phyloP scores from a whole-genome alignment of 148 eudicot genomes.

The Rheum nobile region DNA sequence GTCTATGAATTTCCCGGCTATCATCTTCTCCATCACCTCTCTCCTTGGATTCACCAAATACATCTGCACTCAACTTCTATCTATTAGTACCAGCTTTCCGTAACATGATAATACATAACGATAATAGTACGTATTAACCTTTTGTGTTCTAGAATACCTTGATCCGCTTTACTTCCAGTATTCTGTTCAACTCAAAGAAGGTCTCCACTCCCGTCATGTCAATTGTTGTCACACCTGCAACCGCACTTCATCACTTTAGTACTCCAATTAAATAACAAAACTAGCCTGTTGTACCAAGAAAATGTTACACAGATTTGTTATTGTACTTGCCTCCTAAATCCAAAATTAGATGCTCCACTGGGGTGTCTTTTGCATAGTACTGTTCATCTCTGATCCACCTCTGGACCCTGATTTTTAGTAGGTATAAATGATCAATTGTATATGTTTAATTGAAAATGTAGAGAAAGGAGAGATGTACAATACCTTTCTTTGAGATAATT shows the following conservation, averaged over 20 bases:
- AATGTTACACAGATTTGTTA: neutral
- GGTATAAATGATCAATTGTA: neutral
- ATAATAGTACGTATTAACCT: neutral
- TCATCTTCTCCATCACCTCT: conserved; percentile 70
- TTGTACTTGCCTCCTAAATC: conserved; percentile 56
- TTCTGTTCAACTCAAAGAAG: conserved; percentile 41
- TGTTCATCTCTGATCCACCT: conserved; percentile 89
- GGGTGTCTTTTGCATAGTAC: conserved; percentile 11
- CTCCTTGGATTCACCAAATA: conserved; percentile 59
- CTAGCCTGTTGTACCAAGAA: neutral
- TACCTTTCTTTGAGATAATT: conserved; percentile 73
- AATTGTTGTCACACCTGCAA: conserved; percentile 64
- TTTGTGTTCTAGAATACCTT: neutral
- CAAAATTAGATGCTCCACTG: conserved; percentile 55
- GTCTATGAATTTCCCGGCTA: conserved; percentile 39
- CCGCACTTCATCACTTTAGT: conserved; percentile 2
- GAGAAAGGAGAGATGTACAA: neutral
- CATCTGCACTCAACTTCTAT: conserved; percentile 18
- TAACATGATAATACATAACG: neutral
- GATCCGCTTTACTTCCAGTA: conserved; percentile 34
- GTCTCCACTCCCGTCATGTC: conserved; percentile 83
- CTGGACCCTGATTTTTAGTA: conserved; percentile 32
- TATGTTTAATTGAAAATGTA: neutral
- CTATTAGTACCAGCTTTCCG: neutral
- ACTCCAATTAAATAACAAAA: neutral